Evolutionary conservation across 495 filamentous ascomycete species (phyloP).

Genomic region (Cercophora newfieldiana): DNA sequence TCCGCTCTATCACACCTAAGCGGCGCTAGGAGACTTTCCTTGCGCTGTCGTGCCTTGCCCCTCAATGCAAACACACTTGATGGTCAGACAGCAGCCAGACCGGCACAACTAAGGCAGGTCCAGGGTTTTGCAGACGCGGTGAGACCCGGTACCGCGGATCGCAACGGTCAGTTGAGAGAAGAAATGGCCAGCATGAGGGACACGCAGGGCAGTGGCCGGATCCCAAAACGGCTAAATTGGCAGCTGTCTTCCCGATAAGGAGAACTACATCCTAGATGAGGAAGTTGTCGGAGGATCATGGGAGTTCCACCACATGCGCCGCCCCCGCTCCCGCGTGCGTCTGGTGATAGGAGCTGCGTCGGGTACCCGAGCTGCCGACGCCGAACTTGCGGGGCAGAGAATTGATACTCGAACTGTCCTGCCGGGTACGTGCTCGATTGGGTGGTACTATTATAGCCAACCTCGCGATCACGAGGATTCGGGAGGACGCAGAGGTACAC

Average conservation of each 20-base stretch:
- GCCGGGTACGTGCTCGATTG: not conserved
- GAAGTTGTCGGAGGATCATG: not conserved
- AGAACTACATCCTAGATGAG: not conserved
- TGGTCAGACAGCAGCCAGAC: not conserved
- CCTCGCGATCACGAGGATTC: not conserved
- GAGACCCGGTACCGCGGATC: not conserved
- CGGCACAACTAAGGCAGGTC: not conserved
- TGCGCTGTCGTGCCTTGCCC: not conserved
- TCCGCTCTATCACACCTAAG: not conserved
- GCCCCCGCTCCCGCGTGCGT: not conserved
- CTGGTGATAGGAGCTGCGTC: not conserved
- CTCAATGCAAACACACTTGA: not conserved
- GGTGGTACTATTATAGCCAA: not conserved
- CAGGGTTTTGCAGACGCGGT: not conserved
- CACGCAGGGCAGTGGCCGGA: not conserved
- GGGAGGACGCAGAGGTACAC: not conserved
- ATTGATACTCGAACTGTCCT: not conserved
- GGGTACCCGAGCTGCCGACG: not conserved
- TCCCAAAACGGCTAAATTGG: not conserved
- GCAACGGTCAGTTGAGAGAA: not conserved
- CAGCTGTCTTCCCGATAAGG: not conserved
- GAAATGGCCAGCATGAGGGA: not conserved
- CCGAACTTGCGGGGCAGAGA: not conserved
- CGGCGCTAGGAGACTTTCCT: not conserved
- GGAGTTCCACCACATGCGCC: constrained; percentile 8